Evolutionary conservation across 116 monocot genomes (phyloP), one percentile per base, ranked within the genome.

Genomic region (Iris pallida): DNA sequence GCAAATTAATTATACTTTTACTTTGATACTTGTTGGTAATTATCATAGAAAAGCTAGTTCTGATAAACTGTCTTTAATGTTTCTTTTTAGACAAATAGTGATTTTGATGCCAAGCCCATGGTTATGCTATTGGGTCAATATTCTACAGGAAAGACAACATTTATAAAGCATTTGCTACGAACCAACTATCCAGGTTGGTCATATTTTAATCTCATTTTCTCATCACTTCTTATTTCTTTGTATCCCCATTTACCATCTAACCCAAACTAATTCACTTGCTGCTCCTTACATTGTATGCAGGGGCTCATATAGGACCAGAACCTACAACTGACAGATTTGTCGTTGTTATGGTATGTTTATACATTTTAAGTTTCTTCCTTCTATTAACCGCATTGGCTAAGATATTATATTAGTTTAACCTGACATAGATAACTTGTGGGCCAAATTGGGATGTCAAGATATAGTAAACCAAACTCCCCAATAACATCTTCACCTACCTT

Each of bases 101-200:
- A 83, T 79, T 83, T 83, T 72, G 83, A 83, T 76, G 83, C 79
- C n/a, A 83, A 79, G 59, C 83, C 83, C 41, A 83, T 79, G 83
- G 83, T 96, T 69, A 96, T 96, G 96, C 86, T 96, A 20, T 76
- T 96, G 80, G 96, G 96, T 49, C 96, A 96, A 73, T 96, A 96
- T 80, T 96, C 96, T 40, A 96, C 96, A 12, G 96, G 96, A 15
- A 96, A 96, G 72, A 96, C 96, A 57, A 96, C 96, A 68, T 96
- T 96, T 66, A 89, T 96, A 45, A 96, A 96, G 43, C 96, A 83
- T 75, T 69, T 83, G 68, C 72, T 83, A 16, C 71, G 55, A 30
- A 62, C 68, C 46, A 71, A 59, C 52, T 83, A 83, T 47, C 79
- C 83, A 60, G 82, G 82, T 82, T 47, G n/a, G 67, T 14, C 3